phyloP scores from a whole-genome alignment of 176 grass and related monocot species.

The Oryza meridionalis region DNA sequence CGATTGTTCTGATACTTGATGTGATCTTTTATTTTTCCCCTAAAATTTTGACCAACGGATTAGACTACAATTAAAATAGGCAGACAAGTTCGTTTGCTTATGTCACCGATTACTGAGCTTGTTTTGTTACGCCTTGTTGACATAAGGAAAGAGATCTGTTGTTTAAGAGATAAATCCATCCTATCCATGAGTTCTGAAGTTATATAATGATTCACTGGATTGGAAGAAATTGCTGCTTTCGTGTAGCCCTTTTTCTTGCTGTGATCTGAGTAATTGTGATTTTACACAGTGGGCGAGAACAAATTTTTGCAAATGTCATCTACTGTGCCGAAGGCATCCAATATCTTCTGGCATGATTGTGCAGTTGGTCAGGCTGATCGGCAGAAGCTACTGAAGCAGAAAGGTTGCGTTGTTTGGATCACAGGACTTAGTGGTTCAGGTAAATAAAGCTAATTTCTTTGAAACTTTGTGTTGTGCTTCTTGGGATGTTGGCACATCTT shows the following conservation, averaged over 20 bases:
- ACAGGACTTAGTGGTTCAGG: slow-evolving; percentile 90
- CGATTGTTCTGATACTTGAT: background rate
- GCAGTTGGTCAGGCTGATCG: slow-evolving; percentile 66
- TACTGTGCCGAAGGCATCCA: slow-evolving; percentile 49
- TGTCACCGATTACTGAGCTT: background rate
- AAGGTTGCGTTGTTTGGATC: slow-evolving; percentile 90
- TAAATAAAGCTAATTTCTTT: slow-evolving; percentile 20
- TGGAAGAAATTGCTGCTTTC: background rate
- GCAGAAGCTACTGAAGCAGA: slow-evolving; percentile 74
- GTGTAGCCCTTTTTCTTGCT: background rate
- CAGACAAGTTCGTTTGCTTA: background rate
- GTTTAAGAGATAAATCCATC: background rate
- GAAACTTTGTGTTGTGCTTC: background rate
- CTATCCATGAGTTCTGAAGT: background rate
- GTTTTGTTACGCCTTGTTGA: background rate
- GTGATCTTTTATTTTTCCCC: background rate
- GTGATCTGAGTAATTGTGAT: slow-evolving; percentile 11
- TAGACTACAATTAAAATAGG: background rate
- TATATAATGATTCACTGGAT: background rate
- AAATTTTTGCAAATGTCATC: slow-evolving; percentile 43
- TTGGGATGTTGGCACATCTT: background rate
- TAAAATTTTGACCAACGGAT: background rate
- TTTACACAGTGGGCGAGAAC: slow-evolving; percentile 30
- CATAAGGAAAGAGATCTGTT: background rate
- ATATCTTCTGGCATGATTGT: slow-evolving; percentile 91